Evolutionary conservation across 1,284 basidiomycete genomes (phyloP).

Genomic region (Microbotryomycetes sp.): DNA sequence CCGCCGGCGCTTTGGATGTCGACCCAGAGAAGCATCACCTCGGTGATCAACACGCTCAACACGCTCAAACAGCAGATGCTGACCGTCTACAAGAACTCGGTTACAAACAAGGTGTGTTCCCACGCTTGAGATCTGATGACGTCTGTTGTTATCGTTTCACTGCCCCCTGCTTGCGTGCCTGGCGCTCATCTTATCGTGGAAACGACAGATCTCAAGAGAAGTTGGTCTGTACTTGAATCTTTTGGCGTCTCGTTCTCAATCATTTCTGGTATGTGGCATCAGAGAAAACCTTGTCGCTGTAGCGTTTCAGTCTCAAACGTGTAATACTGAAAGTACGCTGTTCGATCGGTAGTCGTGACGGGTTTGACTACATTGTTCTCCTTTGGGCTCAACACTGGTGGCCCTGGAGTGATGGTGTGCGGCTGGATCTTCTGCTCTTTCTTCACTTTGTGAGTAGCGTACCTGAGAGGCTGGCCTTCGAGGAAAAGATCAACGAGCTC

Average conservation of each 20-base stretch:
- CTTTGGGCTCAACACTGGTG: slow-evolving; percentile 54
- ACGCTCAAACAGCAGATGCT: neutral
- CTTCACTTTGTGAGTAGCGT: slow-evolving; percentile 15
- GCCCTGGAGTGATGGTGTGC: slow-evolving; percentile 66
- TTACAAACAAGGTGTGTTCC: neutral
- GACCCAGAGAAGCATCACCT: slow-evolving; percentile 3
- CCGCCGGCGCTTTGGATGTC: slow-evolving; percentile 2
- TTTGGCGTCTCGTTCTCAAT: neutral
- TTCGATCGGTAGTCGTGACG: neutral
- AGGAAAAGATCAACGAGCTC: neutral
- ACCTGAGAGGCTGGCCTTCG: slow-evolving; percentile 5
- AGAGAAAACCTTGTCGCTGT: neutral
- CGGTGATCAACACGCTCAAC: neutral
- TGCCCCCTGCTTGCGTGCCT: slow-evolving; percentile 21
- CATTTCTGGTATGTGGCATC: neutral
- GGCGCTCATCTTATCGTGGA: neutral
- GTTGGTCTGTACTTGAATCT: neutral
- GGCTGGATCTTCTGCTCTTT: neutral
- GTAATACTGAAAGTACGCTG: neutral
- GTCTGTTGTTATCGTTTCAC: neutral
- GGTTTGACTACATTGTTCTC: slow-evolving; percentile 37
- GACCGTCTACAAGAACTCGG: neutral
- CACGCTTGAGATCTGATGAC: neutral
- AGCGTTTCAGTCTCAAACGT: neutral
- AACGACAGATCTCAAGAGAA: neutral